Evolutionary conservation across 2,329 filamentous ascomycete species (phyloP).

Genomic region (Aspergillus piperis): DNA sequence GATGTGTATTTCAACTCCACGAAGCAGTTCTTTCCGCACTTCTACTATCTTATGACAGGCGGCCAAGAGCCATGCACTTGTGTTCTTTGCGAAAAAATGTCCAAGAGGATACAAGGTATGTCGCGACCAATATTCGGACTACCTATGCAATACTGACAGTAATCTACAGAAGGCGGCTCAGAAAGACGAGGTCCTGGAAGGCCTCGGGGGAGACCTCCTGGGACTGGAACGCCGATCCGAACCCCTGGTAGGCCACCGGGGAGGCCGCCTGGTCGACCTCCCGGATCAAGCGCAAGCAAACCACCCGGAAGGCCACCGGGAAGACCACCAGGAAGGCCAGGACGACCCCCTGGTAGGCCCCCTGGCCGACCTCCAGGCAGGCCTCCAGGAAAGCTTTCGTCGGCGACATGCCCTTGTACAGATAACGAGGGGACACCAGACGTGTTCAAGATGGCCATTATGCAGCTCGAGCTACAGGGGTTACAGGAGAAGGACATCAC

Average conservation of each 20-base stretch:
- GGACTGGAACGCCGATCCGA: background rate
- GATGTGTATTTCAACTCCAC: conserved; percentile 56
- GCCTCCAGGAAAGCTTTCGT: conserved; percentile 12
- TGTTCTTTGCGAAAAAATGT: conserved; percentile 45
- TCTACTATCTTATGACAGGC: conserved; percentile 57
- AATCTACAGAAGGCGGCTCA: background rate
- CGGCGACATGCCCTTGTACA: conserved; percentile 7
- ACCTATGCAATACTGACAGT: background rate
- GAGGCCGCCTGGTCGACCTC: conserved; percentile 11
- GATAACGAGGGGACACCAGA: conserved; percentile 59
- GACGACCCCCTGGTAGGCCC: conserved; percentile 8
- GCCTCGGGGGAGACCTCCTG: conserved; percentile 3
- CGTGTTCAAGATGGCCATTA: conserved; percentile 53
- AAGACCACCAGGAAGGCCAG: conserved; percentile 6
- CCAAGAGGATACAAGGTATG: conserved; percentile 19
- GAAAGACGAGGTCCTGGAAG: conserved; percentile 3
- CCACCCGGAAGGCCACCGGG: conserved; percentile 6
- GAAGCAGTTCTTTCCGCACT: conserved; percentile 58
- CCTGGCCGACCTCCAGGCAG: conserved; percentile 8
- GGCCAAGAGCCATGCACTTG: conserved; percentile 51
- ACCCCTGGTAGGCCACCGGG: conserved; percentile 1
- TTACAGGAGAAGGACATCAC: conserved; percentile 48
- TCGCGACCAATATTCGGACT: background rate
- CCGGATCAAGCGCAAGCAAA: conserved; percentile 10
- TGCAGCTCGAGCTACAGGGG: conserved; percentile 47